These are phyloP conservation scores for Phytophthora pisi DNA, from an alignment of 352 stramenopile genomes.

Conservation along the genomic window DNA sequence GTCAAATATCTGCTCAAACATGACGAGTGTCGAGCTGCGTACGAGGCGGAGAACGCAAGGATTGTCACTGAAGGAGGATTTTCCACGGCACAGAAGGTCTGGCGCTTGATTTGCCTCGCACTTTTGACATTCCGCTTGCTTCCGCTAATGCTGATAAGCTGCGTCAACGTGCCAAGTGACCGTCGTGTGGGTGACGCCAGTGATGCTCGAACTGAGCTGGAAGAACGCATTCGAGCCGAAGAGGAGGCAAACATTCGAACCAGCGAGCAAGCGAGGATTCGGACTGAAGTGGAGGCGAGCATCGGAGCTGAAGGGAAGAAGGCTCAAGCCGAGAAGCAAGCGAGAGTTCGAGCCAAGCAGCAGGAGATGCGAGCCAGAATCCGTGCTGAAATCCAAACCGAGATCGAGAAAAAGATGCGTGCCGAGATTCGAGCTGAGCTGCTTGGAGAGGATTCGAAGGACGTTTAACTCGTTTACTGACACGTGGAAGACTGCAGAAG, in stretches of 20 bases:
- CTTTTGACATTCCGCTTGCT: conserved; percentile 9
- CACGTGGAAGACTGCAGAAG: background rate
- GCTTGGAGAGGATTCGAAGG: conserved; percentile 6
- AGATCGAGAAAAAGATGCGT: conserved; percentile 16
- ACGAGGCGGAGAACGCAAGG: conserved; percentile 5
- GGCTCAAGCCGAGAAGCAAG: conserved; percentile 3
- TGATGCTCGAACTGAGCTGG: background rate
- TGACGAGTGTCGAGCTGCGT: conserved; percentile 16
- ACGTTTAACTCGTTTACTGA: background rate
- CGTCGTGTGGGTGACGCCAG: background rate
- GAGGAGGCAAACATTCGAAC: conserved; percentile 15
- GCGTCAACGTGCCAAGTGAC: background rate
- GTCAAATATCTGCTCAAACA: conserved; percentile 9
- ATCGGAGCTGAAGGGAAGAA: conserved; percentile 8
- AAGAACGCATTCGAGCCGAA: conserved; percentile 20
- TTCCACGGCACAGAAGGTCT: background rate
- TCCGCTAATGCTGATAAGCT: background rate
- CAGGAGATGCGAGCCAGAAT: conserved; percentile 10
- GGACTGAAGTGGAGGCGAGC: conserved; percentile 10
- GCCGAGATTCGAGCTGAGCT: conserved; percentile 16
- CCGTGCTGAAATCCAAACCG: conserved; percentile 11
- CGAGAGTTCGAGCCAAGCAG: background rate
- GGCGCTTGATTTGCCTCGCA: background rate
- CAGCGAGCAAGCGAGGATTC: conserved; percentile 8
- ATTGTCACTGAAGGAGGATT: background rate